phyloP scores from a whole-genome alignment of 2,329 filamentous ascomycete genomes.

The Botryotinia narcissicola region DNA sequence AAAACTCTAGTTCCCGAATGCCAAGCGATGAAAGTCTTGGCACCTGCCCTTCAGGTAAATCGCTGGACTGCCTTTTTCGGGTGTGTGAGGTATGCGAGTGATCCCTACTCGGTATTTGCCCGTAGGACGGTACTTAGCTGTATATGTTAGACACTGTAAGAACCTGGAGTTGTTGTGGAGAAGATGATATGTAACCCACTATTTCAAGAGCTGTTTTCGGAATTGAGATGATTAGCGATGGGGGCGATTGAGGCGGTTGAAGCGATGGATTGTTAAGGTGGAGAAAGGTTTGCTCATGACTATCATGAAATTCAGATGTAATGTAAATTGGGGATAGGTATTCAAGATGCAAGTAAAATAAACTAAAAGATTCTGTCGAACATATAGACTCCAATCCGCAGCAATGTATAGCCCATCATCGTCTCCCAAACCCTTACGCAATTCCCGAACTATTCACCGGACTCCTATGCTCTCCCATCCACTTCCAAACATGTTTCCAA shows the following conservation, averaged over 20 bases:
- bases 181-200: neutral
- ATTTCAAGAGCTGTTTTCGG: neutral
- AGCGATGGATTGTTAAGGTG: neutral
- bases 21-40: neutral
- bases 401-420: neutral
- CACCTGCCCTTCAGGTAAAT: slow-evolving; percentile 1
- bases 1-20: neutral
- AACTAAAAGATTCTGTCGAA: neutral
- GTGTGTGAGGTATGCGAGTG: neutral
- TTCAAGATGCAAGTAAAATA: neutral
- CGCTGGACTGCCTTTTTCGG: neutral
- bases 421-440: neutral
- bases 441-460: neutral
- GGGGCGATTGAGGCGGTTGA: neutral
- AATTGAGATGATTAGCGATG: neutral
- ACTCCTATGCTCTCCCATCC: slow-evolving; percentile 10
- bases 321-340: neutral
- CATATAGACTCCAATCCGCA: neutral
- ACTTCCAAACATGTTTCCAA: slow-evolving; percentile 1
- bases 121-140: neutral
- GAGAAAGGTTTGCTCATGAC: neutral
- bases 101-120: neutral
- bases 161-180: neutral
- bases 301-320: neutral
- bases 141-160: neutral